Percentiles rank a stretch among this genome's conserved stretches.
phyloP scores from a whole-genome alignment of 805 yeast genomes.

The Candida mattraensis region DNA sequence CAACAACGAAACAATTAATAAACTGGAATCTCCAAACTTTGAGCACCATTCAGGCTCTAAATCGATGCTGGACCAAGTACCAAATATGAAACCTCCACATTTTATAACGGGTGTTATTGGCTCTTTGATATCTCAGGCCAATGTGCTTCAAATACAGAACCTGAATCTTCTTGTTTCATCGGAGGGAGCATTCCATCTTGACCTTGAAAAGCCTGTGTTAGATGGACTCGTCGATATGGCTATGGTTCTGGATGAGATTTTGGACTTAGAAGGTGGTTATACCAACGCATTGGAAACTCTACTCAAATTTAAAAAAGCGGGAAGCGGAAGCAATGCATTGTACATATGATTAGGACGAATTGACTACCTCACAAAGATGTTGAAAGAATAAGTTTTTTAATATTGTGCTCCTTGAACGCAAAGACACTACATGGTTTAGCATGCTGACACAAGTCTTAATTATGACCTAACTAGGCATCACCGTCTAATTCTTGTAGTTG shows the following conservation, averaged over 20 bases:
- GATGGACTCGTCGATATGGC: slow-evolving; percentile 42
- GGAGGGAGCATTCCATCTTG: slow-evolving; percentile 47
- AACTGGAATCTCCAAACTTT: slow-evolving; percentile 13
- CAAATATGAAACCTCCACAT: slow-evolving; percentile 48
- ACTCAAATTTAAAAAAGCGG: slow-evolving; percentile 17
- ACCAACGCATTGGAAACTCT: slow-evolving; percentile 9
- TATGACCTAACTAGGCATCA: too few species aligned
- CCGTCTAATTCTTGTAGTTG: slow-evolving; percentile 3
- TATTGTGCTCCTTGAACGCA: too few species aligned
- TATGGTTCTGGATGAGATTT: slow-evolving; percentile 16
- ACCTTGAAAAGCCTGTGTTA: slow-evolving; percentile 42
- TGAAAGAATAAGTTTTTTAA: too few species aligned
- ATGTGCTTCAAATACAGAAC: slow-evolving; percentile 8
- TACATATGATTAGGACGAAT: slow-evolving; percentile 17
- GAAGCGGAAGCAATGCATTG: slow-evolving; percentile 20
- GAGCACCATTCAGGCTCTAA: not conserved
- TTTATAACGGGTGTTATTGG: slow-evolving; percentile 47
- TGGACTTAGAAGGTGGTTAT: slow-evolving; percentile 10
- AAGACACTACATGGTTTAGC: too few species aligned
- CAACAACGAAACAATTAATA: slow-evolving; percentile 16
- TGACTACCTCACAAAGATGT: too few species aligned
- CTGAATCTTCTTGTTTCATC: slow-evolving; percentile 36
- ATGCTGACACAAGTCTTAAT: too few species aligned
- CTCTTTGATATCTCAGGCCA: slow-evolving; percentile 36
- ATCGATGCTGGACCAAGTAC: slow-evolving; percentile 26